Conservation (phyloP, 2,329 filamentous ascomycete species). For the Aspergillus novoparasiticus region DNA sequence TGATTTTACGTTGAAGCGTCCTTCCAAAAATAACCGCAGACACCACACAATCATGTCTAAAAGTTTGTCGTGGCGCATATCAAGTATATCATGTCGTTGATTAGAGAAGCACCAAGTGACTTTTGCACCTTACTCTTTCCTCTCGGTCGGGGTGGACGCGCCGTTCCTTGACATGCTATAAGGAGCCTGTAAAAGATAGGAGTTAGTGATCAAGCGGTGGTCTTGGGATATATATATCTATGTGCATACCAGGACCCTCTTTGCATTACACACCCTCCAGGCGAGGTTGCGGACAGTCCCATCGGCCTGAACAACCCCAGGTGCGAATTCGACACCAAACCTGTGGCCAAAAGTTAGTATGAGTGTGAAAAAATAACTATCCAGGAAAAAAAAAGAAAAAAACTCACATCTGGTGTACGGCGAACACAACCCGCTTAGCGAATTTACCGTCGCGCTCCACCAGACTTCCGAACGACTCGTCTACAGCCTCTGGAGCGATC, state of each 20-base stretch:
- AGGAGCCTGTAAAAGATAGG: constrained; percentile 56
- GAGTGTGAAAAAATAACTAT: not conserved
- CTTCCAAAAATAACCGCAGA: not conserved
- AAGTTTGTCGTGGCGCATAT: constrained; percentile 6
- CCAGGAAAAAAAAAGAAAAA: constrained; percentile 6
- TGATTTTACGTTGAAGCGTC: not conserved
- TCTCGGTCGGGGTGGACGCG: constrained; percentile 59
- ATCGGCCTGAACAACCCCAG: constrained; percentile 88
- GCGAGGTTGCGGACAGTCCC: constrained; percentile 87
- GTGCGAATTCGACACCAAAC: constrained; percentile 92
- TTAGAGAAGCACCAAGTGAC: not conserved
- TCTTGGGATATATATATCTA: constrained; percentile 8
- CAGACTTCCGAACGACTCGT: constrained; percentile 81
- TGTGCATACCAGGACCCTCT: constrained; percentile 80
- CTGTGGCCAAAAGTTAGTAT: constrained; percentile 34
- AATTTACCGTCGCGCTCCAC: constrained; percentile 89
- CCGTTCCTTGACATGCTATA: constrained; percentile 71
- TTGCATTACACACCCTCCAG: constrained; percentile 94
- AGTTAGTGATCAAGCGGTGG: not conserved
- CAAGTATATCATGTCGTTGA: constrained; percentile 3
- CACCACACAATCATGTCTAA: not conserved
- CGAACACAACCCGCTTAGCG: constrained; percentile 86
- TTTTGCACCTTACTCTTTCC: constrained; percentile 24
- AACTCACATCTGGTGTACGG: constrained; percentile 83
- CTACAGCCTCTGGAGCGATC: constrained; percentile 76